These are phyloP conservation scores for Stereocaulon alpinum DNA, from an alignment of 495 filamentous ascomycete genomes.

Conservation along the genomic window DNA sequence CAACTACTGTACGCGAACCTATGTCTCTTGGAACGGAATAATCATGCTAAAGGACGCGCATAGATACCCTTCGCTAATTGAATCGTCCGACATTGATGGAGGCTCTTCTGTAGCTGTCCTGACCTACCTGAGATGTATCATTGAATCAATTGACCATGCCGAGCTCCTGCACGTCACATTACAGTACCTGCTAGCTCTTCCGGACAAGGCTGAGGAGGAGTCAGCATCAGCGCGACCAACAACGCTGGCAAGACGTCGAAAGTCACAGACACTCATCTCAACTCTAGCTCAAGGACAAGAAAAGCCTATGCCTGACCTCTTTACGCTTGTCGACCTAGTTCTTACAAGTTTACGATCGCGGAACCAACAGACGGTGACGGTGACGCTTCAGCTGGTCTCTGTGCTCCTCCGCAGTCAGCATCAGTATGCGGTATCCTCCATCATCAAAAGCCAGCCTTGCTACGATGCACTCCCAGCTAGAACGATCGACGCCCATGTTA, in stretches of 20 bases:
- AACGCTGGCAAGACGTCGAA: conserved; percentile 58
- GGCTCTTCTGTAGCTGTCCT: conserved; percentile 93
- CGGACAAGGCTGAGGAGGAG: conserved; percentile 34
- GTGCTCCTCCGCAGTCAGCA: conserved; percentile 81
- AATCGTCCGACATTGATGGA: conserved; percentile 93
- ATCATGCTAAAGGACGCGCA: not conserved
- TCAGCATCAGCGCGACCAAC: conserved; percentile 43
- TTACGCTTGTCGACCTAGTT: conserved; percentile 88
- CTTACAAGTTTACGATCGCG: conserved; percentile 72
- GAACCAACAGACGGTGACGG: conserved; percentile 78
- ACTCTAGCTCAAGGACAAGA: conserved; percentile 58
- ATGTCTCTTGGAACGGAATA: no score
- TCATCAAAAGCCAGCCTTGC: conserved; percentile 53
- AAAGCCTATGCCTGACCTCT: conserved; percentile 72
- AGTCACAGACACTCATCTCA: conserved; percentile 78
- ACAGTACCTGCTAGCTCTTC: conserved; percentile 79
- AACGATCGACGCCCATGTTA: conserved; percentile 68
- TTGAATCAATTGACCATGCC: conserved; percentile 82
- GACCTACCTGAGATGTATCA: conserved; percentile 82
- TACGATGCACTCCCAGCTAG: conserved; percentile 45
- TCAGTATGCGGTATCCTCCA: conserved; percentile 65
- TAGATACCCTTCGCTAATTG: conserved; percentile 88
- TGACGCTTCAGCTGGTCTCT: conserved; percentile 75
- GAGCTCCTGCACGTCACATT: conserved; percentile 88
- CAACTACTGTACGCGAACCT: conserved; percentile 64